Conservation (phyloP, 2,329 filamentous ascomycete species). For the Scleromitrula shiraiana region DNA sequence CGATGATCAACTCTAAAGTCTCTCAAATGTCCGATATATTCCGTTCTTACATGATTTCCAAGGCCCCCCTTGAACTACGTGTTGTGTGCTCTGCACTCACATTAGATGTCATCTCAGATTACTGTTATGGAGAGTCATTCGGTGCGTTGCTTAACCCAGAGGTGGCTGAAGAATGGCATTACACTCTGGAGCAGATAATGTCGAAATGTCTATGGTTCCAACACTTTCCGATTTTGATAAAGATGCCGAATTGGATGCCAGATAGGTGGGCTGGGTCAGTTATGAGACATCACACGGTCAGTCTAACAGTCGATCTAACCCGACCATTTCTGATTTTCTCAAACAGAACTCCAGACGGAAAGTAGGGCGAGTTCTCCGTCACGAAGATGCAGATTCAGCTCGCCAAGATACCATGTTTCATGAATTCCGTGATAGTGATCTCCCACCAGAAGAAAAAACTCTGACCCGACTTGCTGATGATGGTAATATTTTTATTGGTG, state of each 20-base stretch:
- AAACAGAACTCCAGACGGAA: constrained; percentile 14
- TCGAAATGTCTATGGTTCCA: neutral
- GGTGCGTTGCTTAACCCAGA: constrained; percentile 12
- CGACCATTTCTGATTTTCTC: constrained; percentile 31
- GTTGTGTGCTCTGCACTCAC: constrained; percentile 10
- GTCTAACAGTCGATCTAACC: neutral
- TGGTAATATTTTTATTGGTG: constrained; percentile 25
- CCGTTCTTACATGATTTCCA: constrained; percentile 2
- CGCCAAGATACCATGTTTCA: constrained; percentile 23
- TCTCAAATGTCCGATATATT: constrained; percentile 10
- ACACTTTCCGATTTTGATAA: constrained; percentile 1
- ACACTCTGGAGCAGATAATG: constrained; percentile 1
- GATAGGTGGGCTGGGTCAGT: constrained; percentile 9
- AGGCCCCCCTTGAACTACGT: constrained; percentile 1
- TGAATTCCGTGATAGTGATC: constrained; percentile 16
- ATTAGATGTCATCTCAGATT: constrained; percentile 23
- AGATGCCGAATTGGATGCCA: neutral
- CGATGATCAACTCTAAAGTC: constrained; percentile 17
- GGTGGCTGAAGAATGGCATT: constrained; percentile 1
- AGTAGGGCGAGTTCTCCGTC: constrained; percentile 11
- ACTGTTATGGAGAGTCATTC: constrained; percentile 21
- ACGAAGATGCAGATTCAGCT: neutral
- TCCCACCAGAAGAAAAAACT: constrained; percentile 32
- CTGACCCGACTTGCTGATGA: constrained; percentile 29
- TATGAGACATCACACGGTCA: constrained; percentile 3